Conservation (phyloP, 2,329 filamentous ascomycete genomes). For the Aspergillus novofumigatus region DNA sequence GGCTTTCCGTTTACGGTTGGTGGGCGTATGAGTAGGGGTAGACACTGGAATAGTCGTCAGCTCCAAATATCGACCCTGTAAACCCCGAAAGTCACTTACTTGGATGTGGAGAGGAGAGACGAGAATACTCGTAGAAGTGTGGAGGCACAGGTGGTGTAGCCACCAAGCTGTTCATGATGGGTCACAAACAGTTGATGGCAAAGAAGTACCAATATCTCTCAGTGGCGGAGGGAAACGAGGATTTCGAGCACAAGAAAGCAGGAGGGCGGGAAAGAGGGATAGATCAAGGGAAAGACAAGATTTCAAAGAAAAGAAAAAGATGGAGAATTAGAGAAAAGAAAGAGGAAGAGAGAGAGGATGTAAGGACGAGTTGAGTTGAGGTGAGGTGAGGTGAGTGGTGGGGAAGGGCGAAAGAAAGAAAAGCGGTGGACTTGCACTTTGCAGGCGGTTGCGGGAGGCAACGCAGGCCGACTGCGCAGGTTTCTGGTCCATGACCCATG, state of each 20-base stretch:
- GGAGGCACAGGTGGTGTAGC: constrained; percentile 57
- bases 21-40: constrained; percentile 38
- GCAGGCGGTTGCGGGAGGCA: constrained; percentile 35
- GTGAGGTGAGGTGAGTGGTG: constrained; percentile 13
- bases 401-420: constrained; percentile 18
- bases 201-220: constrained; percentile 7
- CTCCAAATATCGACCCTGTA: constrained; percentile 3
- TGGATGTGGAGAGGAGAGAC: constrained; percentile 57
- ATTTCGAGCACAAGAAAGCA: neutral
- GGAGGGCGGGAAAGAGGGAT: neutral
- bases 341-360: constrained; percentile 10
- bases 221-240: constrained; percentile 3
- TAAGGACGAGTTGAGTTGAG: constrained; percentile 3
- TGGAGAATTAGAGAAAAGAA: neutral
- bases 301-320: neutral
- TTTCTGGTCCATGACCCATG: constrained; percentile 2
- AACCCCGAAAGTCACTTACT: constrained; percentile 42
- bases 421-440: constrained; percentile 24
- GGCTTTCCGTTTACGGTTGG: constrained; percentile 78
- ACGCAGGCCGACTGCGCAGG: constrained; percentile 19
- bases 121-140: constrained; percentile 58
- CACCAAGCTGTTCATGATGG: constrained; percentile 59
- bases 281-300: constrained; percentile 10
- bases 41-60: constrained; percentile 29
- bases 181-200: constrained; percentile 28